phyloP scores from a whole-genome alignment of 1,284 basidiomycete species.

The Xerocomus cyaneibrunnescens region DNA sequence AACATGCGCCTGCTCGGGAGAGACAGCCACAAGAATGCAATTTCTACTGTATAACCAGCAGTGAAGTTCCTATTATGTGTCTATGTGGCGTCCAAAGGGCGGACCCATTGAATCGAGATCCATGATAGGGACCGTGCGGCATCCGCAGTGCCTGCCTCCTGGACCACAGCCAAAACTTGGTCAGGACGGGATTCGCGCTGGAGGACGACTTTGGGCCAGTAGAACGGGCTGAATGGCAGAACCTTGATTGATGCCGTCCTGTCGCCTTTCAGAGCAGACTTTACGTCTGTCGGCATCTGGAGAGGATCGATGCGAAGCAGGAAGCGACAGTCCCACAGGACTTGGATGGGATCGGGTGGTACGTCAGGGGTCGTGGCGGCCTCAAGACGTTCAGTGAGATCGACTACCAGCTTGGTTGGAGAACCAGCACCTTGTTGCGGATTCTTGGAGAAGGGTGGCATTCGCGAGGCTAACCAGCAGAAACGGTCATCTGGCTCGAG shows the following conservation, averaged over 20 bases:
- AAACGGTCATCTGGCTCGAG: constrained; percentile 22
- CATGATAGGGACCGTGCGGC: constrained; percentile 37
- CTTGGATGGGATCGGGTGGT: constrained; percentile 29
- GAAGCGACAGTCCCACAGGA: constrained; percentile 63
- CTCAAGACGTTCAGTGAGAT: constrained; percentile 40
- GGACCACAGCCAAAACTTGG: constrained; percentile 21
- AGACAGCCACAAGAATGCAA: not conserved
- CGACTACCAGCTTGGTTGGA: constrained; percentile 25
- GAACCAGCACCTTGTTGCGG: constrained; percentile 26
- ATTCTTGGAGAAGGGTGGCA: constrained; percentile 32
- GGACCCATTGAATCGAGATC: constrained; percentile 49
- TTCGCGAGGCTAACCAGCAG: constrained; percentile 34
- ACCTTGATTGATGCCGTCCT: constrained; percentile 34
- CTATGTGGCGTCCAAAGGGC: constrained; percentile 44
- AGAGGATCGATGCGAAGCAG: constrained; percentile 46
- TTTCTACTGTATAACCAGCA: not conserved
- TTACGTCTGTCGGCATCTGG: constrained; percentile 38
- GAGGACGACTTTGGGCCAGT: constrained; percentile 47
- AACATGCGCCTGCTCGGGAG: not conserved
- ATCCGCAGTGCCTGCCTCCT: constrained; percentile 3
- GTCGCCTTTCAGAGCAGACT: constrained; percentile 12
- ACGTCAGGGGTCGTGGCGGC: constrained; percentile 1
- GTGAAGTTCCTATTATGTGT: too few relatives aligned
- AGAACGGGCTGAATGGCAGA: constrained; percentile 43
- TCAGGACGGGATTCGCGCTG: constrained; percentile 20